Conservation (phyloP, 1,284 basidiomycete species). For the Cronartium quercuum region DNA sequence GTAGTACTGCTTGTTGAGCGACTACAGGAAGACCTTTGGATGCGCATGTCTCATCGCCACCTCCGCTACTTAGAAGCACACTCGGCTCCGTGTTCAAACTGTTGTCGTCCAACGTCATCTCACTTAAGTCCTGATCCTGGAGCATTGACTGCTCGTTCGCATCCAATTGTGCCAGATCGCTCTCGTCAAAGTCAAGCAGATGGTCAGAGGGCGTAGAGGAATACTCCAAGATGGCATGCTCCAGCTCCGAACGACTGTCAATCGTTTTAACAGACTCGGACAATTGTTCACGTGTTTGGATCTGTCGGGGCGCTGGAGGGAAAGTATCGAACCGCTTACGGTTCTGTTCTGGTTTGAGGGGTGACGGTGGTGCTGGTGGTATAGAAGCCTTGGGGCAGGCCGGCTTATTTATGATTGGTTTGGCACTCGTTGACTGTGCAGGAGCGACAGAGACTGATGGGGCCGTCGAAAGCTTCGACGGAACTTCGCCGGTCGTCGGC, state of each 20-base stretch:
- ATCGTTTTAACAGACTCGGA: background rate
- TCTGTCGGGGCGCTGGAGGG: slow-evolving; percentile 1
- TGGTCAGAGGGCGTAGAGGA: slow-evolving; percentile 20
- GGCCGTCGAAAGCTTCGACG: background rate
- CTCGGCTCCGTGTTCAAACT: background rate
- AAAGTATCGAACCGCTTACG: background rate
- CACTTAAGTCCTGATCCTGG: background rate
- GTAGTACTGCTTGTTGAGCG: background rate
- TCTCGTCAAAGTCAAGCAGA: slow-evolving; percentile 28
- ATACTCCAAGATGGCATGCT: background rate
- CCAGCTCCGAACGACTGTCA: background rate
- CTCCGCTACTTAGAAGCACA: background rate
- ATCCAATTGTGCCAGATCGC: slow-evolving; percentile 20
- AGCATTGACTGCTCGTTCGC: background rate
- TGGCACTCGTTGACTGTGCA: background rate
- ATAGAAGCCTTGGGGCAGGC: background rate
- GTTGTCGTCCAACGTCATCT: background rate
- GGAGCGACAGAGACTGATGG: background rate
- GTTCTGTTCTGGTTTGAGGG: background rate
- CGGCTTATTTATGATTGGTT: background rate
- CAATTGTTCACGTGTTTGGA: background rate
- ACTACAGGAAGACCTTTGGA: background rate
- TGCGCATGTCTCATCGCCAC: background rate
- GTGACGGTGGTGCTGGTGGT: background rate
- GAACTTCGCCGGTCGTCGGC: background rate